Conservation (phyloP, 768 basidiomycete species). For the Antrodiella citrinella region DNA sequence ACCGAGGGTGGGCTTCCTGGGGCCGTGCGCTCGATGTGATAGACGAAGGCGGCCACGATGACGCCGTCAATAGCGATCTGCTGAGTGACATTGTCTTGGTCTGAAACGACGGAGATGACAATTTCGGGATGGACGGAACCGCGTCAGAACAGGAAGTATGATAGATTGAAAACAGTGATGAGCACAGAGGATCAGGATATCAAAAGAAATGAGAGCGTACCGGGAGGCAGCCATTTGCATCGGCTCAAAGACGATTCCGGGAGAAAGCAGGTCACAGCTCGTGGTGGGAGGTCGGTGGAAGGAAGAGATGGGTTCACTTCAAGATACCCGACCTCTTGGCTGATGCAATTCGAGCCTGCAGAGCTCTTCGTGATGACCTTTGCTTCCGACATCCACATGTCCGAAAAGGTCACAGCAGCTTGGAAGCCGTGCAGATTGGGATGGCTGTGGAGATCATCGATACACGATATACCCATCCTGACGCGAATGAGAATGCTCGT, state of each 20-base stretch:
- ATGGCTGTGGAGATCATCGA: constrained; percentile 43
- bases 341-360: constrained; percentile 39
- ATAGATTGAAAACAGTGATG: constrained; percentile 6
- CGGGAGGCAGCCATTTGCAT: constrained; percentile 63
- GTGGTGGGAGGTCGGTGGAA: constrained; percentile 25
- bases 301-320: constrained; percentile 19
- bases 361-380: constrained; percentile 59
- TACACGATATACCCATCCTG: constrained; percentile 47
- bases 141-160: constrained; percentile 1
- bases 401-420: constrained; percentile 45
- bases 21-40: constrained; percentile 49
- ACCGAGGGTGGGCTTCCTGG: constrained; percentile 47
- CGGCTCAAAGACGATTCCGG: constrained; percentile 60
- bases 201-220: constrained; percentile 26
- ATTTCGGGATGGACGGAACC: not conserved
- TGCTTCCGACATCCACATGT: constrained; percentile 44
- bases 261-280: constrained; percentile 47
- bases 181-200: not conserved
- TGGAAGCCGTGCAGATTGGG: constrained; percentile 58
- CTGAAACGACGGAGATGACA: constrained; percentile 23
- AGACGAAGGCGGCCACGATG: constrained; percentile 55
- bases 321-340: constrained; percentile 45
- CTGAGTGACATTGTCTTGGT: constrained; percentile 53
- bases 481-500: constrained; percentile 46
- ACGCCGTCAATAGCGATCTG: constrained; percentile 61